phyloP scores from a whole-genome alignment of 805 yeast genomes.

The Kazachstania viticola region DNA sequence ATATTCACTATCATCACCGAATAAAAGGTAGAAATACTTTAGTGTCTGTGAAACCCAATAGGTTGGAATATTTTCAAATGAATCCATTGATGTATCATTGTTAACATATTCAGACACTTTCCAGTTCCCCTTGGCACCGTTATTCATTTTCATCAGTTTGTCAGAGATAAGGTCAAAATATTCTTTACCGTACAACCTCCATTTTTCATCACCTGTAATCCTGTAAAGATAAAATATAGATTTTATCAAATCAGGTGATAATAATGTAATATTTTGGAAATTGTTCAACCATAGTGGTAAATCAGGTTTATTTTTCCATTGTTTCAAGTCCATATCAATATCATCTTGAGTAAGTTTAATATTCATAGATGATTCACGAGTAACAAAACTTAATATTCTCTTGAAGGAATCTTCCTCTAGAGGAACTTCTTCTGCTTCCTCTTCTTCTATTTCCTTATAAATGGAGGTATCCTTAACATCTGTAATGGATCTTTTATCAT shows the following conservation, averaged over 20 bases:
- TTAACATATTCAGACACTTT: conserved; percentile 30
- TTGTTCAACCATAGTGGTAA: conserved; percentile 27
- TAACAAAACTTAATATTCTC: conserved; percentile 3
- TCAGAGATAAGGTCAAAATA: conserved; percentile 32
- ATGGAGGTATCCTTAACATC: background rate
- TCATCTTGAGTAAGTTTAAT: conserved; percentile 4
- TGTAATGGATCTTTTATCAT: background rate
- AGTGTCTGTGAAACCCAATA: conserved; percentile 51
- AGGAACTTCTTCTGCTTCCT: conserved; percentile 2
- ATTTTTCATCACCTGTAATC: conserved; percentile 45
- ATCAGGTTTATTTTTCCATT: conserved; percentile 21
- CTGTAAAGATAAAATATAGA: conserved; percentile 48
- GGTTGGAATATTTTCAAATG: conserved; percentile 31
- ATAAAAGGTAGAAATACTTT: conserved; percentile 42
- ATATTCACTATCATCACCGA: conserved; percentile 33
- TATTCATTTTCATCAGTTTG: conserved; percentile 20
- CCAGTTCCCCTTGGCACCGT: conserved; percentile 29
- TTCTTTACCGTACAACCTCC: conserved; percentile 45
- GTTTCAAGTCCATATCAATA: conserved; percentile 3
- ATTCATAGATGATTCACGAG: conserved; percentile 3
- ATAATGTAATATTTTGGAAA: conserved; percentile 28
- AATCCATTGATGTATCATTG: conserved; percentile 6
- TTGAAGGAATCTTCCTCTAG: background rate
- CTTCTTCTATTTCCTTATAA: too few relatives aligned
- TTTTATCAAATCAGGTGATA: conserved; percentile 53